A percentile compares a stretch with the other conserved stretches of the same genome.
These are phyloP conservation scores for Castanopsis chinensis DNA, from an alignment of 306 rosid species.

Conservation along the genomic window DNA sequence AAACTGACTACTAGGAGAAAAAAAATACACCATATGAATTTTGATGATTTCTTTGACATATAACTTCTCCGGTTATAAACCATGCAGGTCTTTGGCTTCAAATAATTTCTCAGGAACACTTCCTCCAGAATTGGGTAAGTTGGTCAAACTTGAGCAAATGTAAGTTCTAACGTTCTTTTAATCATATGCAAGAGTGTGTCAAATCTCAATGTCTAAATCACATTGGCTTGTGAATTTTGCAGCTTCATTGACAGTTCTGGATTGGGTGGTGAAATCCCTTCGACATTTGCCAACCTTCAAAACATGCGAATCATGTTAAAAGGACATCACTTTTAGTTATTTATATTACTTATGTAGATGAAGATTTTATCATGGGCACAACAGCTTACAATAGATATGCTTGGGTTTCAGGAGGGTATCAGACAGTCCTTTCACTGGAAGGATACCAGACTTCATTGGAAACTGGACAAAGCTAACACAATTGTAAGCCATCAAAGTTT, in stretches of 20 bases:
- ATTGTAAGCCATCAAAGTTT: slow-evolving; percentile 6
- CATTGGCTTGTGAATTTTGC: neutral
- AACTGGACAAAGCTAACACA: slow-evolving; percentile 19
- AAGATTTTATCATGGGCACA: too few species aligned
- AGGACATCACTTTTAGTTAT: too few species aligned
- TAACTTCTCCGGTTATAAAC: too few species aligned
- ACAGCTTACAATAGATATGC: neutral
- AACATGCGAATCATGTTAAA: slow-evolving; percentile 17
- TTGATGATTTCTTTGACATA: neutral
- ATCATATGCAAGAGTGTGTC: neutral
- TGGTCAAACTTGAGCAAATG: slow-evolving; percentile 15
- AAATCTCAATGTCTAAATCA: neutral
- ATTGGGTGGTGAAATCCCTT: slow-evolving; percentile 26
- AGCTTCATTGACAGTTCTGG: slow-evolving; percentile 14
- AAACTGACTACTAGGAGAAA: too few species aligned
- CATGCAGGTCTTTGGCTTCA: slow-evolving; percentile 14
- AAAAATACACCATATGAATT: neutral
- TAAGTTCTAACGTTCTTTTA: slow-evolving; percentile 1
- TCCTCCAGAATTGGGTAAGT: slow-evolving; percentile 30
- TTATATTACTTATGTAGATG: too few species aligned
- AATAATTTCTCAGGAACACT: slow-evolving; percentile 29
- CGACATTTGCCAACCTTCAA: slow-evolving; percentile 18
- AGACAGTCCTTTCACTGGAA: slow-evolving; percentile 23
- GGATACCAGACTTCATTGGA: slow-evolving; percentile 29
- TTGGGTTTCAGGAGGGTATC: slow-evolving; percentile 16